These are phyloP conservation scores for Sugiyamaella valdiviana DNA, from an alignment of 805 yeast species.

Conservation along the genomic window DNA sequence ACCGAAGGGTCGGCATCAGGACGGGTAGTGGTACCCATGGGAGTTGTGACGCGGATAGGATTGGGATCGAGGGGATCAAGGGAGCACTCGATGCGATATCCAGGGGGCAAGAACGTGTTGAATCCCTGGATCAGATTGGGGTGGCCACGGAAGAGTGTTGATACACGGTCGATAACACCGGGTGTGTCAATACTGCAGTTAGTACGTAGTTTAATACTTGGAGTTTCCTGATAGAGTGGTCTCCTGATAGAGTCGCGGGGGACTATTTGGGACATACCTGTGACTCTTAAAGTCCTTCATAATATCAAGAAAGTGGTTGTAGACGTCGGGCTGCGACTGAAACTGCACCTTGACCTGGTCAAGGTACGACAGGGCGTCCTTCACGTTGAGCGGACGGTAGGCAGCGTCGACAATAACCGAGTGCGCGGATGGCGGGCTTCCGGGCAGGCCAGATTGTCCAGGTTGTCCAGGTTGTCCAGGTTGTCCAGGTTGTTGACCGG, in stretches of 20 bases:
- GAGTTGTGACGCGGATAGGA: slow-evolving; percentile 92
- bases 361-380: slow-evolving; percentile 89
- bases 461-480: slow-evolving; percentile 8
- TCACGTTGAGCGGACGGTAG: slow-evolving; percentile 74
- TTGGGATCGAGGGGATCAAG: slow-evolving; percentile 82
- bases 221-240: neutral
- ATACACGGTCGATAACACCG: slow-evolving; percentile 94
- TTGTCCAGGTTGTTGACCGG: no score
- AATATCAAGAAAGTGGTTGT: slow-evolving; percentile 91
- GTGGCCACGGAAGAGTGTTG: slow-evolving; percentile 84
- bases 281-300: slow-evolving; percentile 99
- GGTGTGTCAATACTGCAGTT: slow-evolving; percentile 86
- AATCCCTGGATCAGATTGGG: slow-evolving; percentile 92
- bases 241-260: neutral
- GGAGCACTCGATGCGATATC: slow-evolving; percentile 88
- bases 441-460: slow-evolving; percentile 11
- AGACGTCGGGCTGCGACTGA: slow-evolving; percentile 87
- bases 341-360: slow-evolving; percentile 95
- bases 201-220: slow-evolving; percentile 5
- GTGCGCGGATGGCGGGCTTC: slow-evolving; percentile 15
- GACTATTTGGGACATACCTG: slow-evolving; percentile 40
- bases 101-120: slow-evolving; percentile 95
- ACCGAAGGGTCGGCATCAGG: slow-evolving; percentile 44
- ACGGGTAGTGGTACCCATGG: slow-evolving; percentile 72
- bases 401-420: slow-evolving; percentile 26